A percentile compares a stretch with the other conserved stretches of the same genome.
Conservation (phyloP, 768 basidiomycete species). For the Udeniomyces megalosporus region DNA sequence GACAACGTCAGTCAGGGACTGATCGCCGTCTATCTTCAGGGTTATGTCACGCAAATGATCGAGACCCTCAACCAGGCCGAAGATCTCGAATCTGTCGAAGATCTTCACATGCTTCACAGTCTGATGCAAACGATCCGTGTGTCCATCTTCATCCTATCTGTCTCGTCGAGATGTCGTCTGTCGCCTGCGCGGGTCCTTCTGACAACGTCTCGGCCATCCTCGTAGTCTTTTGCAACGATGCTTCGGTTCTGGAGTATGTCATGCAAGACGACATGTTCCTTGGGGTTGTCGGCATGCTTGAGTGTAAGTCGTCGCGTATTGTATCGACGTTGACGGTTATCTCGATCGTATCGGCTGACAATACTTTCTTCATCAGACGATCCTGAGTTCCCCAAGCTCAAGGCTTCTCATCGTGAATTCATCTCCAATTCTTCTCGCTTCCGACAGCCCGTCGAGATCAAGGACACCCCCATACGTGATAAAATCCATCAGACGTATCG, state of each 20-base stretch:
- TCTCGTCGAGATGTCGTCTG: too few species aligned
- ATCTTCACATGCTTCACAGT: constrained; percentile 75
- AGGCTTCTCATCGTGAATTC: constrained; percentile 93
- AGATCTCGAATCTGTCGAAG: constrained; percentile 77
- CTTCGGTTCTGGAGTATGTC: constrained; percentile 83
- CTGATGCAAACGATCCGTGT: constrained; percentile 88
- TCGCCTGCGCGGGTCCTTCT: neutral
- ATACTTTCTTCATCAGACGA: constrained; percentile 46
- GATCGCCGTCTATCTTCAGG: constrained; percentile 42
- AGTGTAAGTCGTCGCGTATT: constrained; percentile 51
- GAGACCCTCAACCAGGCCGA: constrained; percentile 75
- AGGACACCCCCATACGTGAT: constrained; percentile 52
- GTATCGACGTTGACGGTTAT: neutral
- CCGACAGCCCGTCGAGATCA: constrained; percentile 73
- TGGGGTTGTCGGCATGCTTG: constrained; percentile 87
- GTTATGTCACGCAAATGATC: constrained; percentile 74
- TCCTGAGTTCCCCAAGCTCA: constrained; percentile 88
- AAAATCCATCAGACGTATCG: constrained; percentile 97
- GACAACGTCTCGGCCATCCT: neutral
- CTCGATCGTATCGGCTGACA: neutral
- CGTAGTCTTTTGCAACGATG: constrained; percentile 96
- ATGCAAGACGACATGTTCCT: constrained; percentile 82
- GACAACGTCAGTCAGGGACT: constrained; percentile 10
- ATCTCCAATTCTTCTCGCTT: constrained; percentile 66
- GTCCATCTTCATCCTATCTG: constrained; percentile 25